phyloP scores from a whole-genome alignment of 73 alveolate species.

The Stentor coeruleus region DNA sequence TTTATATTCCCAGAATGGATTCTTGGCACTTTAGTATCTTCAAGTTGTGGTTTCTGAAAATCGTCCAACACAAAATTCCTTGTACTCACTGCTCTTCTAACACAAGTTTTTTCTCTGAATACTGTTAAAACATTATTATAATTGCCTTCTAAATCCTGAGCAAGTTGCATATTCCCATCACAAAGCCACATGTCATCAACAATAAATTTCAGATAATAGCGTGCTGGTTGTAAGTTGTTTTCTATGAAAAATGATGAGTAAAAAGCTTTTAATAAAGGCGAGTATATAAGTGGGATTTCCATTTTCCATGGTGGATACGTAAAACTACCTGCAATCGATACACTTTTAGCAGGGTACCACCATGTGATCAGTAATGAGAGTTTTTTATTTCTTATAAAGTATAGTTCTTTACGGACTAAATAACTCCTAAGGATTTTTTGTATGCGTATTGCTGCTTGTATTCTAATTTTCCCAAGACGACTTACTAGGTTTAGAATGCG shows the following conservation, averaged over 20 bases:
- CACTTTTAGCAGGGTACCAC: background rate
- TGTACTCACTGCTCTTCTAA: background rate
- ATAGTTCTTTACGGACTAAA: background rate
- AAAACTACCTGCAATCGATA: background rate
- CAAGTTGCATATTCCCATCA: background rate
- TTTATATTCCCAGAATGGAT: too few species aligned
- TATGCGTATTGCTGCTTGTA: background rate
- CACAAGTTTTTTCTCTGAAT: background rate
- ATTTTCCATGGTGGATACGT: slow-evolving; percentile 17
- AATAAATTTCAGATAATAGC: background rate
- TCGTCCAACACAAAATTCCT: background rate
- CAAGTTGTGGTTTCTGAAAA: background rate
- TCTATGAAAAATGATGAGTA: background rate
- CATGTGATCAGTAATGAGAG: background rate
- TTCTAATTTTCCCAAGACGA: background rate
- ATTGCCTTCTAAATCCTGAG: background rate
- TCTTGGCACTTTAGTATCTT: background rate
- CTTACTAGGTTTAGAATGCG: background rate
- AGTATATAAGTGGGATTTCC: background rate
- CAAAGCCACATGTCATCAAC: background rate
- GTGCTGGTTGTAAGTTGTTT: background rate
- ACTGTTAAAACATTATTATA: background rate
- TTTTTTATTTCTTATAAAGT: background rate
- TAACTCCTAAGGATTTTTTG: background rate
- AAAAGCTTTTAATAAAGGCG: background rate